Evolutionary conservation across 495 filamentous ascomycete genomes (phyloP), one percentile per base, ranked within the genome.

Genomic region (Lasiosphaeris hirsuta): DNA sequence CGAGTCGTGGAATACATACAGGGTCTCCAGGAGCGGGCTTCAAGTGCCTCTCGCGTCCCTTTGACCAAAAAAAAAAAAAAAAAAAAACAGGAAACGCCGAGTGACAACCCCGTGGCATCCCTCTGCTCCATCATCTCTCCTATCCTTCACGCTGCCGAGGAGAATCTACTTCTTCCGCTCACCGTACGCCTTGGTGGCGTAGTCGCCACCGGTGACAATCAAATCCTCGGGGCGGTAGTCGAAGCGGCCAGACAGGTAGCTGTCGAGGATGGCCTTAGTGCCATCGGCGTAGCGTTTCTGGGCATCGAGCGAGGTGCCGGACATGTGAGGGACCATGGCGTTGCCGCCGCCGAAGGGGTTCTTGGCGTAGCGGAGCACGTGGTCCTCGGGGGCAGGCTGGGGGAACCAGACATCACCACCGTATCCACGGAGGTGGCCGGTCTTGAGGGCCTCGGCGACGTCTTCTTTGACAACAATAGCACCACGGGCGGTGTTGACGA

Each of bases 401-500:
- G 78, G 78, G 77, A 80, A 81, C 81, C 80, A 82, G 71, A 96
- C 92, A 69, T 96, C 92, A 72, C 94, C 94, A 66, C 94, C 94
- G 76, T 98, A 98, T 57, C 94, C 94, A 61, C 91, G 86, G 71
- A 98, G 90, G 74, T 98, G 92, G 67, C 94, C 94, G 37, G 82
- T 81, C 81, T 91, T 90, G 70, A 98, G 84, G 30, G 94, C 94
- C 49, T 90, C 93, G 45, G 94, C 94, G 44, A 98, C 94, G 68
- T 97, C 94, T 76, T 97, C 93, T 85, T 98, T 98, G 72, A 97
- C 94, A 57, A 98, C 94, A 69, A 98, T 98, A 71, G 94, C 94
- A 63, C 94, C 94, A 73, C 94, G 94, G 51, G 94, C 94, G 23
- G 94, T 98, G 85, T 98, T 98, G 77, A 98, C 79, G 69, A 98